These are phyloP conservation scores for Spathaspora passalidarum DNA, from an alignment of 805 yeast species.

Conservation along the genomic window DNA sequence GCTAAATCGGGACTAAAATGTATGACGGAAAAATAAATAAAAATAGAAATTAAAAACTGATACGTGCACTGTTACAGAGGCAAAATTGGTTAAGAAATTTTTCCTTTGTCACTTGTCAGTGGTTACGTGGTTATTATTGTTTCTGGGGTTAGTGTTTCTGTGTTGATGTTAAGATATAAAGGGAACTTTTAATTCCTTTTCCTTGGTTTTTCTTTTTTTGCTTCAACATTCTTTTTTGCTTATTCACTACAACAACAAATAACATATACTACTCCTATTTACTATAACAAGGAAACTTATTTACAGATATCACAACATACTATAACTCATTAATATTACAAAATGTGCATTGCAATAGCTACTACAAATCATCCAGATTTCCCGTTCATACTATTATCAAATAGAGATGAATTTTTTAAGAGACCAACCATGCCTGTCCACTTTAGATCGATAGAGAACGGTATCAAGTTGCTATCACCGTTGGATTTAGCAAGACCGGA, in stretches of 20 bases:
- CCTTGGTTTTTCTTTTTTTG: neutral
- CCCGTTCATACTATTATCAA: constrained; percentile 73
- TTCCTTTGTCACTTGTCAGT: neutral
- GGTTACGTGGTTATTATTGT: neutral
- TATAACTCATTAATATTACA: neutral
- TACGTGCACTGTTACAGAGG: neutral
- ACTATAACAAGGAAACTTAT: too few relatives aligned
- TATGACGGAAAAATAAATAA: neutral
- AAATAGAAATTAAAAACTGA: neutral
- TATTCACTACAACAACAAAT: neutral
- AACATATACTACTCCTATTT: neutral
- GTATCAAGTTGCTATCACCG: constrained; percentile 56
- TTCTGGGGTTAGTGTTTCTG: neutral
- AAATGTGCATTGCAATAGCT: constrained; percentile 78
- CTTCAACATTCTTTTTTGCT: neutral
- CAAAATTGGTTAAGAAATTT: neutral
- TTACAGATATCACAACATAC: neutral
- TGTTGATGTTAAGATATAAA: neutral
- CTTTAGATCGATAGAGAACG: constrained; percentile 26
- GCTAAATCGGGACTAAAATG: neutral
- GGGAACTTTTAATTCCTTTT: neutral
- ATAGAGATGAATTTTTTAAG: constrained; percentile 80
- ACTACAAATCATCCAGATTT: constrained; percentile 69
- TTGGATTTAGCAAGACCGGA: constrained; percentile 67
- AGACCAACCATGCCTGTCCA: constrained; percentile 67